phyloP scores from a whole-genome alignment of 116 monocot genomes.

The Dioscorea cayenensis region DNA sequence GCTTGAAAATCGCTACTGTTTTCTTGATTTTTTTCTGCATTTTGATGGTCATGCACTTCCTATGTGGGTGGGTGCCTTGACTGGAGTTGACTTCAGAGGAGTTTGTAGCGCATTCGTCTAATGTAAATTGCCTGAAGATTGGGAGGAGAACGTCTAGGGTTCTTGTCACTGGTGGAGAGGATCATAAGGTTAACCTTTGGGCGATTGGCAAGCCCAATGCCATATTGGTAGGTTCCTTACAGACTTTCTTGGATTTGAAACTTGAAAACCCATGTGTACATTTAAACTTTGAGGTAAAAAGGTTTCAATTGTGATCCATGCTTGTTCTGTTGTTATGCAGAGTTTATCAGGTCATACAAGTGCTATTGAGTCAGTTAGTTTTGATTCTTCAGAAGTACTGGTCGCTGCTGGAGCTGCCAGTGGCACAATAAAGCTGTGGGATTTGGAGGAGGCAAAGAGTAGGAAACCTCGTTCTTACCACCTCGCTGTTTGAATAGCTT shows the following conservation, averaged over 20 bases:
- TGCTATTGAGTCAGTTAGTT: constrained; percentile 84
- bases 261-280: neutral
- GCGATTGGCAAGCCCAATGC: constrained; percentile 96
- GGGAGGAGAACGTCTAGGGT: constrained; percentile 91
- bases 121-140: constrained; percentile 94
- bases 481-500: neutral
- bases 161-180: constrained; percentile 94
- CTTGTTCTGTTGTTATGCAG: constrained; percentile 22
- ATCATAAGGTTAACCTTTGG: constrained; percentile 99
- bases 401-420: constrained; percentile 96
- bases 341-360: constrained; percentile 89
- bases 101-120: constrained; percentile 94
- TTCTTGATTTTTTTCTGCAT: neutral
- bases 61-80: constrained; percentile 33
- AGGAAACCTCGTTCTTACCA: constrained; percentile 7
- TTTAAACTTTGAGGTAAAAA: neutral
- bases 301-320: neutral
- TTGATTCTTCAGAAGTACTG: constrained; percentile 82
- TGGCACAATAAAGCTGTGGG: constrained; percentile 96
- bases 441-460: constrained; percentile 98
- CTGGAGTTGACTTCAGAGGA: constrained; percentile 58
- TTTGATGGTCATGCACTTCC: neutral
- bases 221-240: constrained; percentile 54
- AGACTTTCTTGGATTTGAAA: neutral
- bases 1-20: neutral